Base-by-base conservation (phyloP, 75 land plant genomes). In the Ceratopteris richardii region DNA sequence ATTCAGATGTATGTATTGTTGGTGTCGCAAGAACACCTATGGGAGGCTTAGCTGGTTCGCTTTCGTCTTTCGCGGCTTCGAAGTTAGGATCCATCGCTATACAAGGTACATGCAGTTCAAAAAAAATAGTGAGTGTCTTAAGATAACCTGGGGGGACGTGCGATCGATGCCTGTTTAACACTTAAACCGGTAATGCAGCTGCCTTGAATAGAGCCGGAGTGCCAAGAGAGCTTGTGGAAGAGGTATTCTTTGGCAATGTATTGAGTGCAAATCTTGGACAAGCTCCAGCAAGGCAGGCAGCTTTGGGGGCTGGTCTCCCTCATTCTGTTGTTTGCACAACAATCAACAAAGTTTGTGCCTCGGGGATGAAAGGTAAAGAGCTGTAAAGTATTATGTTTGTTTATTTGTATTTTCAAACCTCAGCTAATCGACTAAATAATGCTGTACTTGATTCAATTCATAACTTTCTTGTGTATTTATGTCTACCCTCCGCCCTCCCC, bases 261-360 rank as follows among this genome's bases (percentile, higher is more conserved):
- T 77, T 93, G 51, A 86, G 87, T 70, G 86, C 96, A 9, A 90
- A 86, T 66, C 57, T 93, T 11, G 98, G 98, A n/a, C 98, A 93
- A 60, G 98, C 98, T 51, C 98, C 96, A 36, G 90, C 96, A 31
- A 83, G 96, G 46, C 97, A 92, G 71, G 97, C 90, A 43, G 95
- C 97, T 16, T 64, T 92, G 46, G 97, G 95, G 50, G 95, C 90
- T 5, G 90, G 95, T 19, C 71, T 92, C 56, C 81, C 85, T 33
- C 69, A 81, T 67, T 56, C 86, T 11, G 89, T 83, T 7, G 57
- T 82, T 23, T 92, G 95, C 75, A 92, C 90, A 11, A 85, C 95
- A 20, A 57, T 92, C 42, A 85, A 92, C 77, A 92, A 92, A 80
- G 97, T 92, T 22, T 92, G 97, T 67, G 65, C 97, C 24, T 88